These are phyloP conservation scores for Syncephalastrum racemosum DNA, from an alignment of 371 early-diverging fungal genomes.

Conservation along the genomic window DNA sequence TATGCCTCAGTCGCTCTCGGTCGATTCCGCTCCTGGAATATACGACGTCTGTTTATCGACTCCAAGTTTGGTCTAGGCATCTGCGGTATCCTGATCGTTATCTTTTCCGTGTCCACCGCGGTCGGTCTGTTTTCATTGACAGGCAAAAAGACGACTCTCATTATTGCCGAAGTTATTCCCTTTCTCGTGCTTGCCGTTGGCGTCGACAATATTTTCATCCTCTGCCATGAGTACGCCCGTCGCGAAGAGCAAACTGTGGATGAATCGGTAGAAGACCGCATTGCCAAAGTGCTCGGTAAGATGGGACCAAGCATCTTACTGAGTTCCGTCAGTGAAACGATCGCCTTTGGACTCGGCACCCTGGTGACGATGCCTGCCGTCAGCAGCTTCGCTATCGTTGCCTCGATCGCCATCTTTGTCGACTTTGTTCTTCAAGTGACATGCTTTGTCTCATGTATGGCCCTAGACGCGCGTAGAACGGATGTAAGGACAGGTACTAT, in stretches of 20 bases:
- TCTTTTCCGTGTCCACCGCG: conserved; percentile 68
- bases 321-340: conserved; percentile 66
- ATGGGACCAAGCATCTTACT: conserved; percentile 77
- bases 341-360: conserved; percentile 72
- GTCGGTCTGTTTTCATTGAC: conserved; percentile 70
- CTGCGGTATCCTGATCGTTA: conserved; percentile 70
- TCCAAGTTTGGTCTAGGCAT: conserved; percentile 71
- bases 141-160: conserved; percentile 68
- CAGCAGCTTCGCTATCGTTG: conserved; percentile 72
- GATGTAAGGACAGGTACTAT: conserved; percentile 29
- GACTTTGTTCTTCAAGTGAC: conserved; percentile 77
- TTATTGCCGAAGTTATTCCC: conserved; percentile 82
- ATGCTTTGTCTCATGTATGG: conserved; percentile 66
- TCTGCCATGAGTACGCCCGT: conserved; percentile 68
- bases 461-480: conserved; percentile 62
- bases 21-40: conserved; percentile 39
- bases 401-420: conserved; percentile 71
- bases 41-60: conserved; percentile 58
- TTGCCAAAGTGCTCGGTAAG: conserved; percentile 58
- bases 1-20: conserved; percentile 75
- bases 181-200: conserved; percentile 81
- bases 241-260: conserved; percentile 31
- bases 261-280: conserved; percentile 51
- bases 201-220: conserved; percentile 80
- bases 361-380: conserved; percentile 81